Percentiles rank a stretch among this genome's conserved stretches.
These are phyloP conservation scores for Lippia alba DNA, from an alignment of 305 asterid species.

Conservation along the genomic window DNA sequence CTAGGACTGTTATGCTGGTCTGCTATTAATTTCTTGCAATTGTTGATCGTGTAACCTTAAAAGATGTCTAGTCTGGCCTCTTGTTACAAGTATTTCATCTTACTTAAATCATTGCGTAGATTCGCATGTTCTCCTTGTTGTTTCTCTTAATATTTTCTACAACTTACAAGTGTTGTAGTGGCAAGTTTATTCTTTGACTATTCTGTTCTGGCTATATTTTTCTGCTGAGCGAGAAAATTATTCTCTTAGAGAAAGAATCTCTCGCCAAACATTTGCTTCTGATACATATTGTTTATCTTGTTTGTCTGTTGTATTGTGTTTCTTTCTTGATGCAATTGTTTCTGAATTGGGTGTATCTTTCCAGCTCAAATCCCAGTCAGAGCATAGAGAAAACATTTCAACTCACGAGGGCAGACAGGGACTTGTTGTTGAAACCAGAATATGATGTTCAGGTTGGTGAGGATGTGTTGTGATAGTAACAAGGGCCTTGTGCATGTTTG, in stretches of 20 bases:
- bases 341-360: slow-evolving; percentile 30
- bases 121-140: slow-evolving; percentile 1
- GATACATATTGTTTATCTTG: slow-evolving; percentile 11
- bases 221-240: background rate
- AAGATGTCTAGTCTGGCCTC: slow-evolving; percentile 17
- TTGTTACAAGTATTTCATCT: slow-evolving; percentile 13
- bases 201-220: slow-evolving; percentile 18
- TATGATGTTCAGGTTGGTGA: slow-evolving; percentile 88
- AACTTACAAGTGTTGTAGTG: slow-evolving; percentile 15
- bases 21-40: slow-evolving; percentile 21
- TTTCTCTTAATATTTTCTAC: slow-evolving; percentile 6
- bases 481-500: slow-evolving; percentile 25
- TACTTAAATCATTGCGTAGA: slow-evolving; percentile 5
- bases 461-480: slow-evolving; percentile 28
- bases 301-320: slow-evolving; percentile 23
- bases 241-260: background rate
- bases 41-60: slow-evolving; percentile 15
- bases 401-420: slow-evolving; percentile 85
- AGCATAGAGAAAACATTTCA: slow-evolving; percentile 90
- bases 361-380: slow-evolving; percentile 85
- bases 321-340: slow-evolving; percentile 25
- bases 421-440: slow-evolving; percentile 79
- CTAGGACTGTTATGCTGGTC: slow-evolving; percentile 8
- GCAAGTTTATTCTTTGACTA: slow-evolving; percentile 8
- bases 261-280: slow-evolving; percentile 9